Percentiles rank a stretch among this genome's conserved stretches.
These are phyloP conservation scores for Parastagonospora avenae DNA, from an alignment of 2,329 filamentous ascomycete species.

Conservation along the genomic window DNA sequence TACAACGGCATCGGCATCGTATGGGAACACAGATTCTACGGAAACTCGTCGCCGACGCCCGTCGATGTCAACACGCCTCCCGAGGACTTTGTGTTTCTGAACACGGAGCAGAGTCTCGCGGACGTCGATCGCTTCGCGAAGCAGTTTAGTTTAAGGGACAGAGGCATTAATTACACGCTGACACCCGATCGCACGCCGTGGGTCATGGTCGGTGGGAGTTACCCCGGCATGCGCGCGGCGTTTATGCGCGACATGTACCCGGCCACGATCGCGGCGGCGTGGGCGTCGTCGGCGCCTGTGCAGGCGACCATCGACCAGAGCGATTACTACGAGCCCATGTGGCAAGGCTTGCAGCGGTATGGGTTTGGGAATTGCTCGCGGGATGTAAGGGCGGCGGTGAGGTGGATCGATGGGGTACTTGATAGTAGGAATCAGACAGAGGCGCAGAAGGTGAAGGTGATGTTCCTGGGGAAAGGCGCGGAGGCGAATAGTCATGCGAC, in stretches of 20 bases:
- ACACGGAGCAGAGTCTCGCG: constrained; percentile 49
- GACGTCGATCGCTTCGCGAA: constrained; percentile 49
- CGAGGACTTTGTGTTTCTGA: constrained; percentile 44
- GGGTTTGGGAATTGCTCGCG: constrained; percentile 55
- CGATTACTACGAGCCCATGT: constrained; percentile 58
- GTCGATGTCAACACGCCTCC: constrained; percentile 40
- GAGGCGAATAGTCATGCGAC: constrained; percentile 54
- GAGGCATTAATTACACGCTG: constrained; percentile 37
- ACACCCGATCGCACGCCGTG: constrained; percentile 45
- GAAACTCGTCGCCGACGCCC: constrained; percentile 45
- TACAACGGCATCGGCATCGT: constrained; percentile 46
- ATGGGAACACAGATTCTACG: constrained; percentile 51
- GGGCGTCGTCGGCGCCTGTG: constrained; percentile 47
- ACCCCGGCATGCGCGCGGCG: constrained; percentile 47
- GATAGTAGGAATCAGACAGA: constrained; percentile 32
- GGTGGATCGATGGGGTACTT: constrained; percentile 56
- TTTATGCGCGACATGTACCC: constrained; percentile 48
- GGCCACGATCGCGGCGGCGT: constrained; percentile 45
- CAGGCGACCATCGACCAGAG: constrained; percentile 57
- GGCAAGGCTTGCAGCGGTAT: constrained; percentile 51
- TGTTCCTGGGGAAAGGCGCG: constrained; percentile 54
- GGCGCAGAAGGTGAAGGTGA: constrained; percentile 52
- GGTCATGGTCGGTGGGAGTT: constrained; percentile 47
- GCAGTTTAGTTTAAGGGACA: constrained; percentile 42
- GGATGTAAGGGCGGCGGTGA: constrained; percentile 55